phyloP scores from a whole-genome alignment of 305 asterid genomes.

The Stenogyne calaminthoides region DNA sequence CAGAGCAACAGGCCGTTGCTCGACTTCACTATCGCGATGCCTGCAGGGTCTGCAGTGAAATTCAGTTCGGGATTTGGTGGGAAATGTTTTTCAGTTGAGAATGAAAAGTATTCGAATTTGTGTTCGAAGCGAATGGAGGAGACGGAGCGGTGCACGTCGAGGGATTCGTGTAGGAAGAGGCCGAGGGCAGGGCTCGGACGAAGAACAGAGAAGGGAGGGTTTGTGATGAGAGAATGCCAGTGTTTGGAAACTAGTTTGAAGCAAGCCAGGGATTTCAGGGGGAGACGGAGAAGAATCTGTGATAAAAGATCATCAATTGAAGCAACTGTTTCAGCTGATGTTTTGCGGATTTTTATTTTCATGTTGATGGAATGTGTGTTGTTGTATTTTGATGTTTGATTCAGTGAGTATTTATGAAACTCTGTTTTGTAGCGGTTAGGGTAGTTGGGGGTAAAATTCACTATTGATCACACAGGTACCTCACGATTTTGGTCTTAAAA shows the following conservation, averaged over 20 bases:
- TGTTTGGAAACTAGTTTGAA: slow-evolving; percentile 40
- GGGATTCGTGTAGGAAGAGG: slow-evolving; percentile 10
- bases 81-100: not conserved
- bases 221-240: slow-evolving; percentile 36
- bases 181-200: slow-evolving; percentile 27
- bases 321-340: no score
- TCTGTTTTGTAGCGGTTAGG: not conserved
- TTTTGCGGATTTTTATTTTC: not conserved
- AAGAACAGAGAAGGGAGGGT: slow-evolving; percentile 22
- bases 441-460: no score
- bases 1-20: slow-evolving; percentile 51
- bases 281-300: slow-evolving; percentile 31
- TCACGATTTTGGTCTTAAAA: no score
- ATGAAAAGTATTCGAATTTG: slow-evolving; percentile 20
- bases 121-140: not conserved
- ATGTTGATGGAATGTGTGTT: not conserved
- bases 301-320: slow-evolving; percentile 33
- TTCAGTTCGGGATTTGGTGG: not conserved
- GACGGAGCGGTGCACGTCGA: no score
- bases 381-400: not conserved
- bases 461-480: no score
- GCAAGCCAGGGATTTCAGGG: slow-evolving; percentile 29
- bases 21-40: slow-evolving; percentile 29
- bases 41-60: slow-evolving; percentile 1
- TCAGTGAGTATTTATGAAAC: not conserved